phyloP scores from a whole-genome alignment of 768 basidiomycete species.

The Russula brevipes region DNA sequence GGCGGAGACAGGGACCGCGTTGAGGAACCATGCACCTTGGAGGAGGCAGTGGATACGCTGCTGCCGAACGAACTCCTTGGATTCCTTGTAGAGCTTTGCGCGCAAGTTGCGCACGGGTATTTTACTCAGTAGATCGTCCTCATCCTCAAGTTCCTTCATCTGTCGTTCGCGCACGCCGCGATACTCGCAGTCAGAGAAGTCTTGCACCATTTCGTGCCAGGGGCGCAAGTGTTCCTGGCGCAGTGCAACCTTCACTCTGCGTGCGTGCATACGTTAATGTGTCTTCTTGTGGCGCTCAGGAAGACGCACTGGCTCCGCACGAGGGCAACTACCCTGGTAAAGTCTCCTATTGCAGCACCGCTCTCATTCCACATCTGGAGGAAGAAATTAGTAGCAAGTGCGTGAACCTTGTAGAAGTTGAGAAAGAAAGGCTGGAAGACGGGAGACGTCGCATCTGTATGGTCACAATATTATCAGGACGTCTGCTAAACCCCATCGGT shows the following conservation, averaged over 20 bases:
- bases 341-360: slow-evolving; percentile 70
- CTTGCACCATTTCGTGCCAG: slow-evolving; percentile 81
- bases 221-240: slow-evolving; percentile 65
- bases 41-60: slow-evolving; percentile 85
- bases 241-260: slow-evolving; percentile 72
- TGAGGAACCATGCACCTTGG: slow-evolving; percentile 91
- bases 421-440: slow-evolving; percentile 85
- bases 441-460: slow-evolving; percentile 68
- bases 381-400: slow-evolving; percentile 79
- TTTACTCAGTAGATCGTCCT: slow-evolving; percentile 84
- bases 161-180: slow-evolving; percentile 82
- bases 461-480: slow-evolving; percentile 3
- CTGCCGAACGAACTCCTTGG: slow-evolving; percentile 82
- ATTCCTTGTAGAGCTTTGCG: slow-evolving; percentile 82
- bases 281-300: background rate
- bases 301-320: slow-evolving; percentile 76
- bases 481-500: background rate
- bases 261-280: background rate
- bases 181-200: slow-evolving; percentile 78
- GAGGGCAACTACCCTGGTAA: slow-evolving; percentile 69
- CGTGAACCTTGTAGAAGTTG: slow-evolving; percentile 76
- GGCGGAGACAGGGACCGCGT: slow-evolving; percentile 50
- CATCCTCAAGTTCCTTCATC: slow-evolving; percentile 83
- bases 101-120: slow-evolving; percentile 80
- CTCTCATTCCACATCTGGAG: slow-evolving; percentile 91